These are phyloP conservation scores for Boletus sp. DNA, from an alignment of 768 basidiomycete genomes.

Conservation along the genomic window DNA sequence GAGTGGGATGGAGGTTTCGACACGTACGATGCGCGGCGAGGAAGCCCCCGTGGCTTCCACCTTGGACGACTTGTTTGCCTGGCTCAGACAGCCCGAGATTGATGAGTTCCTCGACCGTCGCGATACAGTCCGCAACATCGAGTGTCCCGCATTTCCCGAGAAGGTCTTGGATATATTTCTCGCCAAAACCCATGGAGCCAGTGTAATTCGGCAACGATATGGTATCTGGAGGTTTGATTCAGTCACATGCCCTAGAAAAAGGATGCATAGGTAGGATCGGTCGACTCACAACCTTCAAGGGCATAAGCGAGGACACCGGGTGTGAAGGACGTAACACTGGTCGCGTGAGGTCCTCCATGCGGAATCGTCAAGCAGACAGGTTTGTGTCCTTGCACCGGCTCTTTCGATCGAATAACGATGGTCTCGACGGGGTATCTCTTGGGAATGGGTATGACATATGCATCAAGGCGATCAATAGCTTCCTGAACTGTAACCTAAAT, in stretches of 20 bases:
- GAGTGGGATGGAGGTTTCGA: not conserved
- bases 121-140: conserved; percentile 65
- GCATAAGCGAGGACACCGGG: conserved; percentile 44
- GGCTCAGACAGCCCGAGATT: conserved; percentile 37
- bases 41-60: conserved; percentile 74
- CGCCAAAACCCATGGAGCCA: conserved; percentile 64
- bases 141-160: conserved; percentile 46
- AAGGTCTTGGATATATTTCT: conserved; percentile 48
- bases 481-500: conserved; percentile 35
- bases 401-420: conserved; percentile 43
- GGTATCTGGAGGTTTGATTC: conserved; percentile 40
- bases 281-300: conserved; percentile 56
- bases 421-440: conserved; percentile 49
- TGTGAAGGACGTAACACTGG: conserved; percentile 45
- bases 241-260: not conserved
- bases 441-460: conserved; percentile 35
- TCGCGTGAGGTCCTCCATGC: conserved; percentile 64
- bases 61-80: conserved; percentile 34
- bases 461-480: not conserved
- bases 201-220: conserved; percentile 43
- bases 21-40: conserved; percentile 53
- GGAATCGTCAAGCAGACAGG: conserved; percentile 49
- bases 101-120: conserved; percentile 45
- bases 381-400: conserved; percentile 12
- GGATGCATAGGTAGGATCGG: not conserved